Evolutionary conservation across 306 rosid genomes (phyloP), one percentile per base, ranked within the genome.

Genomic region (Betula pendula): DNA sequence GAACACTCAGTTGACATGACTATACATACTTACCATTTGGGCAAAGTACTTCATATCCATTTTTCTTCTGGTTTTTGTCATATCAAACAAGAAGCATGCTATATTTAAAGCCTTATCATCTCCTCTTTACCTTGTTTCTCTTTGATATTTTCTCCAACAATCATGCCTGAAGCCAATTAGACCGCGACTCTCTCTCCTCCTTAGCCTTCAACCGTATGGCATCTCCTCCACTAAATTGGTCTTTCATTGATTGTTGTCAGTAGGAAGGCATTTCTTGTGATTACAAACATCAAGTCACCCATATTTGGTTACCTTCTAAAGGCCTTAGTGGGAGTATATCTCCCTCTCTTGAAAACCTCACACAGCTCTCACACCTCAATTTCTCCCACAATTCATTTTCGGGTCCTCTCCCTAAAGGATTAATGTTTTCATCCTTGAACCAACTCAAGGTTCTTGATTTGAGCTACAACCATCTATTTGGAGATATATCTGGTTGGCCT

Each of bases 251-350:
- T 40, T 73, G 51, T 38, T 71, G 75, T 29, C 60, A 27, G 16
- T 72, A 51, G 67, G 66, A 72, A 31, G 75, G 75, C 20, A 71
- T 71, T 24, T 49, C 47, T 71, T 71, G 75, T 50, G 47, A 71
- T 50, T 29, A 10, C 2, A 45, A 11, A 45, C 13, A 12, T 8
- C 33, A 29, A 8, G 15, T 45, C 50, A 45, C 50, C 50, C 1
- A 2, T 29, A 29, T 29, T 29, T 29, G 33, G 33, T 29, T 29
- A 29, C 33, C 33, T 29, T 29, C 50, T 7, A 45, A 45, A 45
- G 50, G 50, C 15, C 17, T 45, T 15, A 8, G 15, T 7, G 14
- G 50, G 9, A 45, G 50, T 45, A 45, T 45, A 45, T 45, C 50
- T 45, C 50, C 50, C 13, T 45, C 15, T 45, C 50, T 71, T 59